These are phyloP conservation scores for Fragaria nilgerrensis DNA, from an alignment of 306 rosid species.

Conservation along the genomic window DNA sequence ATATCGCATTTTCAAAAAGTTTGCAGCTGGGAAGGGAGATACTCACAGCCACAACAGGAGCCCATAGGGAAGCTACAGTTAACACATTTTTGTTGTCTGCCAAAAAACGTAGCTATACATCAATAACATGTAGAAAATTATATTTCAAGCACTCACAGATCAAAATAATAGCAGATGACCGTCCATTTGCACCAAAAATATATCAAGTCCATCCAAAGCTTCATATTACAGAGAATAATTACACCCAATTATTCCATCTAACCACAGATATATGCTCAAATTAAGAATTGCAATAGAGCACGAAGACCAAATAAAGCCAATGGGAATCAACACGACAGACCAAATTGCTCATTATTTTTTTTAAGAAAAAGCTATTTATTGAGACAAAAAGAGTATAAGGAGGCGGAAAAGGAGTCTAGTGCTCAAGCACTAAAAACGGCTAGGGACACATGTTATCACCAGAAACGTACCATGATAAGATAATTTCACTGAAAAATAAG, in stretches of 20 bases:
- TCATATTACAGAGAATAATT: background rate
- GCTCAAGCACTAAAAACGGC: too few relatives aligned
- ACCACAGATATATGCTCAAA: background rate
- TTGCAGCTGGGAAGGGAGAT: slow-evolving; percentile 26
- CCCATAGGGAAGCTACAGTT: slow-evolving; percentile 81
- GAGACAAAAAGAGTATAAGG: too few relatives aligned
- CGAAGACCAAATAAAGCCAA: background rate
- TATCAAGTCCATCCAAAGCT: background rate
- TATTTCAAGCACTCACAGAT: background rate
- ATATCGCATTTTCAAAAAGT: background rate
- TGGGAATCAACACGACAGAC: background rate
- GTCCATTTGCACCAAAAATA: background rate
- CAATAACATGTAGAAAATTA: slow-evolving; percentile 13
- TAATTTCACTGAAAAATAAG: background rate
- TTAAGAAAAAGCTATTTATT: too few relatives aligned
- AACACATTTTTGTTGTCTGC: slow-evolving; percentile 76
- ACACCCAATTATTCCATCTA: background rate
- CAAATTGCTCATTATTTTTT: background rate
- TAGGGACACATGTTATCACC: background rate
- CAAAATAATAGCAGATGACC: background rate
- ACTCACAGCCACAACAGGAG: slow-evolving; percentile 98
- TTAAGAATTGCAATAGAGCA: background rate
- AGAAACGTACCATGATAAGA: background rate
- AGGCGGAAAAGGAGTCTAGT: too few relatives aligned
- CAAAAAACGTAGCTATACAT: slow-evolving; percentile 35